A percentile compares a stretch with the other conserved stretches of the same genome.
These are phyloP conservation scores for Dictyostelium capitatum DNA, from an alignment of 78 protist genomes.

Conservation along the genomic window DNA sequence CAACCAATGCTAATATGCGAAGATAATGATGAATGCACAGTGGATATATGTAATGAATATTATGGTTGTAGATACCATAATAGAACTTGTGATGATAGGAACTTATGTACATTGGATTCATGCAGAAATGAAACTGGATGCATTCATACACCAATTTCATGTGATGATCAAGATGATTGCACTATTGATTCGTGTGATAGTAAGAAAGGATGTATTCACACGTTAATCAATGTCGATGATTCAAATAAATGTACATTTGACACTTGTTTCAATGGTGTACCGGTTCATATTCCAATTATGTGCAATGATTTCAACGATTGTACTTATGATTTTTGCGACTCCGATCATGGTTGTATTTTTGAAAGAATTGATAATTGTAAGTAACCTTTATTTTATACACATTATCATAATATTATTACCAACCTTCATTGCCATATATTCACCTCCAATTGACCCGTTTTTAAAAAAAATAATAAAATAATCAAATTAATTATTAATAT, in stretches of 20 bases:
- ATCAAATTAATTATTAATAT: no score
- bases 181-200: constrained; percentile 16
- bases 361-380: not conserved
- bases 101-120: not conserved
- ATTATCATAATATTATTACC: no score
- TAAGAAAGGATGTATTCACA: constrained; percentile 17
- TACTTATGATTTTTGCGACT: constrained; percentile 14
- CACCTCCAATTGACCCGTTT: no score
- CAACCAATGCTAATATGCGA: not conserved
- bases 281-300: constrained; percentile 5
- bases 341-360: constrained; percentile 20
- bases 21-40: not conserved
- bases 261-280: not conserved
- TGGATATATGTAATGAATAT: not conserved
- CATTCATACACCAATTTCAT: constrained; percentile 23
- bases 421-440: no score
- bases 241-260: constrained; percentile 12
- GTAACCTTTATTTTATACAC: not conserved
- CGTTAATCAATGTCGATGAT: not conserved
- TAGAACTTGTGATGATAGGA: constrained; percentile 41
- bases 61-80: constrained; percentile 7
- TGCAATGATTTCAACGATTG: constrained; percentile 54
- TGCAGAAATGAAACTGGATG: constrained; percentile 35
- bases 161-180: constrained; percentile 50
- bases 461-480: no score